Conservation (phyloP, 345 rosid species). For the Eucalyptus microcorys region DNA sequence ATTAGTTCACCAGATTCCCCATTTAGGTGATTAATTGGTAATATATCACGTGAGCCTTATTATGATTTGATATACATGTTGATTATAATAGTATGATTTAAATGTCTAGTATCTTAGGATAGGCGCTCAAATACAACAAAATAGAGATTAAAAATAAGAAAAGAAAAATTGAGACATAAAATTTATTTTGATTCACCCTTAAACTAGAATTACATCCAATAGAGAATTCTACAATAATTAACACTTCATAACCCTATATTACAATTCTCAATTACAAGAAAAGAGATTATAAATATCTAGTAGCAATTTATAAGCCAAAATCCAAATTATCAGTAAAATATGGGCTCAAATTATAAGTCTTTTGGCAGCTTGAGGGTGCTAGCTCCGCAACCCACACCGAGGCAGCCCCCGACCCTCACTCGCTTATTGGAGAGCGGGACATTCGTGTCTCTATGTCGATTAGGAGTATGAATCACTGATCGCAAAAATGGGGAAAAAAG, state of each 20-base stretch:
- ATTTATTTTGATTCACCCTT: too few relatives aligned
- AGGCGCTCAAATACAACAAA: background rate
- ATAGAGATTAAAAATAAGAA: too few relatives aligned
- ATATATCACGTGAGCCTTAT: background rate
- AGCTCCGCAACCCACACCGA: accelerated
- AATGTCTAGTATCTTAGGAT: background rate
- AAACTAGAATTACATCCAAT: too few relatives aligned
- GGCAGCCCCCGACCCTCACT: accelerated
- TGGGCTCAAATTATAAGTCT: too few relatives aligned
- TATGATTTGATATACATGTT: background rate
- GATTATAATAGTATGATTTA: background rate
- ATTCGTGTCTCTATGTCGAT: background rate
- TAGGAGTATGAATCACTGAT: background rate
- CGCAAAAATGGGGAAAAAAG: too few relatives aligned
- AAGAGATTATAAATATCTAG: background rate
- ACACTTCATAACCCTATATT: accelerated
- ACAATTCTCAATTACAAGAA: background rate
- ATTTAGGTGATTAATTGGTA: background rate
- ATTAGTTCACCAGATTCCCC: background rate
- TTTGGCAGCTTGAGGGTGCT: background rate
- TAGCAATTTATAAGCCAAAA: background rate
- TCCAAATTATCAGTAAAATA: too few relatives aligned
- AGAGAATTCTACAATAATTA: background rate
- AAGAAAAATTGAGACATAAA: background rate
- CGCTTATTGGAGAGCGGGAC: accelerated